Evolutionary conservation across 768 basidiomycete species (phyloP).

Genomic region (Rhodotorula taiwanensis): DNA sequence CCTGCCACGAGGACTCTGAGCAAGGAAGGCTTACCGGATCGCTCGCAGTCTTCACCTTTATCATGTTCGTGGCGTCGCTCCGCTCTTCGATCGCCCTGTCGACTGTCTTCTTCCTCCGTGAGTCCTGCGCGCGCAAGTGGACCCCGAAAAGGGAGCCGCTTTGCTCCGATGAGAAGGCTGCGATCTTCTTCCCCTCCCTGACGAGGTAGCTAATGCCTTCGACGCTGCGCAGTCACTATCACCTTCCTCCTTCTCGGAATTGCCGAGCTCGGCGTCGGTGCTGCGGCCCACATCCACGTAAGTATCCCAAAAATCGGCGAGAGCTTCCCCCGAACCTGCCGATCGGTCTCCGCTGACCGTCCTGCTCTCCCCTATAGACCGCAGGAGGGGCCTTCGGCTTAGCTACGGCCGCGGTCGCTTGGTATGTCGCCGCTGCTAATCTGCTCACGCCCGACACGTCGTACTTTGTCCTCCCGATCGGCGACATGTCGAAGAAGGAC

Average conservation of each 20-base stretch:
- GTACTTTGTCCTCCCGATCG: constrained; percentile 44
- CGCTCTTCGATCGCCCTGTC: constrained; percentile 46
- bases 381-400: constrained; percentile 47
- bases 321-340: too few species aligned
- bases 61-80: constrained; percentile 42
- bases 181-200: background rate
- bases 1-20: background rate
- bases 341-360: too few species aligned
- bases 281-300: constrained; percentile 20
- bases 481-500: constrained; percentile 39
- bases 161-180: too few species aligned
- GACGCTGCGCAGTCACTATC: constrained; percentile 14
- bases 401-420: constrained; percentile 16
- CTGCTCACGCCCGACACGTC: constrained; percentile 45
- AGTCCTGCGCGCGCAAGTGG: constrained; percentile 30
- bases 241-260: constrained; percentile 39
- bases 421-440: constrained; percentile 45
- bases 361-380: constrained; percentile 12
- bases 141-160: too few species aligned
- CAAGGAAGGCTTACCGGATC: background rate
- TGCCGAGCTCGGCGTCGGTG: constrained; percentile 38
- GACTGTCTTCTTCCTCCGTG: constrained; percentile 47
- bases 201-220: rapidly evolving
- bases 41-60: constrained; percentile 44
- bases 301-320: too few species aligned